Conservation (phyloP, 306 rosid species). For the Trifolium fragiferum region DNA sequence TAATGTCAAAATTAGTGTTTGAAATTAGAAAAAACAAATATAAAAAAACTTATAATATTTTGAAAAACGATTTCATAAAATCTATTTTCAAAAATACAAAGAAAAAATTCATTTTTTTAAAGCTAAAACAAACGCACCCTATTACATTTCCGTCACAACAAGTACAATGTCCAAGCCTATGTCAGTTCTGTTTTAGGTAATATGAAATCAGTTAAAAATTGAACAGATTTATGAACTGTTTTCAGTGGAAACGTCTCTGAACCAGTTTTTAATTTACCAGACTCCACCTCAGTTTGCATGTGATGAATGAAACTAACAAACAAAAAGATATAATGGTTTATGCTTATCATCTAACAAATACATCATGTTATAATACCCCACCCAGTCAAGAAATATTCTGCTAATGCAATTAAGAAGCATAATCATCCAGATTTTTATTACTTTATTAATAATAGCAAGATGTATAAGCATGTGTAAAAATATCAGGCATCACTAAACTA, state of each 20-base stretch:
- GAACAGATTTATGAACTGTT: slow-evolving; percentile 12
- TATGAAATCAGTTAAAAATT: slow-evolving; percentile 21
- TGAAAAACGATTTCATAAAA: too few relatives aligned
- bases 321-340: neutral
- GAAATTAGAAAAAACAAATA: too few relatives aligned
- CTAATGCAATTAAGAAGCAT: slow-evolving; percentile 32
- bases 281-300: slow-evolving; percentile 28
- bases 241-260: slow-evolving; percentile 26
- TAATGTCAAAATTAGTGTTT: too few relatives aligned
- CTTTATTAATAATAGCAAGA: slow-evolving; percentile 33
- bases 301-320: slow-evolving; percentile 39
- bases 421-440: slow-evolving; percentile 14
- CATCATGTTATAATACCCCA: slow-evolving; percentile 6
- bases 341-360: too few relatives aligned
- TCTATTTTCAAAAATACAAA: too few relatives aligned
- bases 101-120: too few relatives aligned
- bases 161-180: slow-evolving; percentile 5
- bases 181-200: slow-evolving; percentile 12
- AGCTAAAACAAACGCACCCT: too few relatives aligned
- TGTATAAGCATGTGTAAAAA: slow-evolving; percentile 37
- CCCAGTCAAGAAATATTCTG: slow-evolving; percentile 14
- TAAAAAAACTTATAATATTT: too few relatives aligned
- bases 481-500: slow-evolving; percentile 36
- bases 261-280: slow-evolving; percentile 23
- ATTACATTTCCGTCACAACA: slow-evolving; percentile 29